These are phyloP conservation scores for Botrytis fragariae DNA, from an alignment of 2,329 filamentous ascomycete genomes.

Conservation along the genomic window DNA sequence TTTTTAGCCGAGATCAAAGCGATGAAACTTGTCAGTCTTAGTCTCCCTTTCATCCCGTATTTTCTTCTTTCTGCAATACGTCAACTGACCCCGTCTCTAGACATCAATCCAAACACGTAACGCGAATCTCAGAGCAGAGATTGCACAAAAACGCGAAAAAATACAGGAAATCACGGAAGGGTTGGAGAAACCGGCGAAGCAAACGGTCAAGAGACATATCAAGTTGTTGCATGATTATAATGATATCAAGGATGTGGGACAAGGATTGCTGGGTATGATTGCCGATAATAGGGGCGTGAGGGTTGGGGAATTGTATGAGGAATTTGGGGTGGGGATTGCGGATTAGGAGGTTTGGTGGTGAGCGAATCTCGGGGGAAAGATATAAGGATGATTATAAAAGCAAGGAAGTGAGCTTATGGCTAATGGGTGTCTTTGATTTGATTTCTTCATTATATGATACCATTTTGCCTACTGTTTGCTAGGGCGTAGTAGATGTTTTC, in stretches of 20 bases:
- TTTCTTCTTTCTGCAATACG: conserved; percentile 26
- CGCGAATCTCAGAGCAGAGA: conserved; percentile 42
- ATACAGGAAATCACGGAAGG: conserved; percentile 40
- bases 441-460: conserved; percentile 4
- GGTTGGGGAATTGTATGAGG: conserved; percentile 38
- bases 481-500: not conserved
- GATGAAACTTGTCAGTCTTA: conserved; percentile 35
- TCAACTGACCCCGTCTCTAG: conserved; percentile 37
- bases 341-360: conserved; percentile 26
- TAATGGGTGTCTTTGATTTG: not conserved
- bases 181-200: conserved; percentile 41
- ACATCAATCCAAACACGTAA: conserved; percentile 45
- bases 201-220: conserved; percentile 61
- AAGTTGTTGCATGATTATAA: conserved; percentile 66
- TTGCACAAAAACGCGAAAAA: conserved; percentile 35
- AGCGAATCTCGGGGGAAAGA: not conserved
- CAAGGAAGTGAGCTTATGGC: not conserved
- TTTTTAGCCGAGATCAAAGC: conserved; percentile 35
- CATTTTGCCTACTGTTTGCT: not conserved
- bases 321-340: conserved; percentile 38
- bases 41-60: not conserved
- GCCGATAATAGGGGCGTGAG: conserved; percentile 59
- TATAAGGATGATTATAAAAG: no score
- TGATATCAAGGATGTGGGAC: conserved; percentile 66
- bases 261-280: conserved; percentile 64